phyloP scores from a whole-genome alignment of 169 alveolate genomes.

The Perkinsus olseni region DNA sequence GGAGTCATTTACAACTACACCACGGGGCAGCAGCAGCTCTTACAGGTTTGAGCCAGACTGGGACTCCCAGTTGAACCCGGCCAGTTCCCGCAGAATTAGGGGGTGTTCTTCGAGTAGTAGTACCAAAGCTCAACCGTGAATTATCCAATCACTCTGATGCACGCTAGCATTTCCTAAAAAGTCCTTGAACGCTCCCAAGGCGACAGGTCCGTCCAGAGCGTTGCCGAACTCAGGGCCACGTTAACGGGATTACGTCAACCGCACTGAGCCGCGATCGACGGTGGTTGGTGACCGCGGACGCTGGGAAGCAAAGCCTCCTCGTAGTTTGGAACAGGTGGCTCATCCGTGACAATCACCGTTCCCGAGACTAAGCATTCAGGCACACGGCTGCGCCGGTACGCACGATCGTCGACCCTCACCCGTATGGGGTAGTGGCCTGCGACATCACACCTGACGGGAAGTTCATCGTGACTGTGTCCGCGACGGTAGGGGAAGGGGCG shows the following conservation, averaged over 20 bases:
- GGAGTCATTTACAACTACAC: constrained; percentile 69
- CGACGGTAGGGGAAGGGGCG: neutral
- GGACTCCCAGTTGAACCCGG: neutral
- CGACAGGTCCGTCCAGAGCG: no score
- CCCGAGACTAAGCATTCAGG: neutral
- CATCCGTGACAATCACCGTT: neutral
- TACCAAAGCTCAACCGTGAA: constrained; percentile 51
- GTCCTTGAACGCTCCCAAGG: no score
- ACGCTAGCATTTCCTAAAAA: no score
- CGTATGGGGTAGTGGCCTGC: constrained; percentile 60
- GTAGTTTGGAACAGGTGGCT: constrained; percentile 70
- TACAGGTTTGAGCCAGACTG: constrained; percentile 53
- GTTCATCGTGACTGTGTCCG: constrained; percentile 25
- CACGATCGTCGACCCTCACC: constrained; percentile 66
- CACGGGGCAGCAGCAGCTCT: constrained; percentile 53
- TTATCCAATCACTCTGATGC: constrained; percentile 61
- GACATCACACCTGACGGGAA: constrained; percentile 41
- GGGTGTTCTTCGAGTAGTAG: constrained; percentile 58
- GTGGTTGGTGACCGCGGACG: constrained; percentile 31
- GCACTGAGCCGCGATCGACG: constrained; percentile 25
- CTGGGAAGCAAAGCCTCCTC: constrained; percentile 45
- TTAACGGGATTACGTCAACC: constrained; percentile 21
- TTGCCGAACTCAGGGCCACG: neutral
- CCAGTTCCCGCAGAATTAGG: neutral
- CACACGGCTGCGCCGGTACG: constrained; percentile 62